A percentile compares a stretch with the other conserved stretches of the same genome.
Conservation (phyloP, 2,329 filamentous ascomycete species). For the Penicillium oxalicum region DNA sequence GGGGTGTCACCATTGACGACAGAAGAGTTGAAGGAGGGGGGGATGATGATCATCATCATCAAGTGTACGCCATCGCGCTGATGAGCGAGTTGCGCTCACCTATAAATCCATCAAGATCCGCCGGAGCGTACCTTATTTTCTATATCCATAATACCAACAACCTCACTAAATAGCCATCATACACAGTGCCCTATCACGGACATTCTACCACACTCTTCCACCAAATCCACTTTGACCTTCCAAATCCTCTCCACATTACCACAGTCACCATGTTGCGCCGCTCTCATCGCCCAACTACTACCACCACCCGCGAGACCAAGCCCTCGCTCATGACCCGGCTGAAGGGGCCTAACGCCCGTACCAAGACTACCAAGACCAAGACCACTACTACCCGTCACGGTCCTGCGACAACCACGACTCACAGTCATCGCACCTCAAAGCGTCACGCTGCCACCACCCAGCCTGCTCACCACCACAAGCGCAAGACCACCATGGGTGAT, state of each 20-base stretch:
- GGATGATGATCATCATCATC: too few species aligned
- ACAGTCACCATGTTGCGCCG: conserved; percentile 17
- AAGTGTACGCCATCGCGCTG: too few species aligned
- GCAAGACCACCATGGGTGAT: conserved; percentile 64
- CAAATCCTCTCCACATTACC: not conserved
- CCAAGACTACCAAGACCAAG: conserved; percentile 36
- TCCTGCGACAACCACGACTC: conserved; percentile 23
- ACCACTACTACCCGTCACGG: conserved; percentile 37
- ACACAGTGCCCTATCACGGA: too few species aligned
- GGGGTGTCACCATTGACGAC: not conserved
- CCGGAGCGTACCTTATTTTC: too few species aligned
- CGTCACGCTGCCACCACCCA: conserved; percentile 1
- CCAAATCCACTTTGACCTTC: not conserved
- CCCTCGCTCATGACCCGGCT: conserved; percentile 53
- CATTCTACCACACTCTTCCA: too few species aligned
- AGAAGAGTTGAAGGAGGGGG: too few species aligned
- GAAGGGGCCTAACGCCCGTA: conserved; percentile 35
- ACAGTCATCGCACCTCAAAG: conserved; percentile 37
- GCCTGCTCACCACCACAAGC: conserved; percentile 55
- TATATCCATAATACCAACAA: too few species aligned
- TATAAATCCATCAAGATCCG: too few species aligned
- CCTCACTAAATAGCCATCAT: too few species aligned
- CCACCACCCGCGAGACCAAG: conserved; percentile 40
- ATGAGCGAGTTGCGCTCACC: too few species aligned
- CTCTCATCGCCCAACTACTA: conserved; percentile 17